Base-by-base conservation (phyloP, 768 basidiomycete species). In the Trametes gibbosa region DNA sequence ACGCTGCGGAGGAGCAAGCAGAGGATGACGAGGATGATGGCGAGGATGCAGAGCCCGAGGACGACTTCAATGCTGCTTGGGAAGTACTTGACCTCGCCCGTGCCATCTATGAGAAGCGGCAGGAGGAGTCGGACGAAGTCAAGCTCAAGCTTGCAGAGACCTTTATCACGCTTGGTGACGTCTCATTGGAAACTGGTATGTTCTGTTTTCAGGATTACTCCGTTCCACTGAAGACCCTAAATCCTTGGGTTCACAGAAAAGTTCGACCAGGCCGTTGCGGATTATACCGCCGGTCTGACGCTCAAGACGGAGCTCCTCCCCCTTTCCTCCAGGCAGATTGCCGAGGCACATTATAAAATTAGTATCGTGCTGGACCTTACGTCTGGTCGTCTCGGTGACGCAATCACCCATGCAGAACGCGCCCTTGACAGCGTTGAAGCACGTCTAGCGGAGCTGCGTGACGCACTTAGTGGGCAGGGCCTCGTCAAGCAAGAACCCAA, bases 61-160 rank as follows among this genome's bases (percentile, higher is more conserved):
- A 99, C 65, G 97, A 98, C 68, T 97, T 97, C 72, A 97, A 96
- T 64, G 93, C 92, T 24, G 94, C 97, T 13, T 99, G 96, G 95
- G 92, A 97, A 69, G 88, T 96, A 2, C 79, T 99, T n/a, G 97
- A 99, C 65, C 84, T 96, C 56, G 95, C 96, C 21, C 81, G 95
- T 40, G 84, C 87, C 12, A 87, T 96, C 59, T 95, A 92, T 67
- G 84, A 86, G 63, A 89, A 88, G 71, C 80, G 81, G 61, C 76
- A 77, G 62, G 76, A 79, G 9, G 82, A 80, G 25, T 79, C 82
- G 42, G 86, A 89, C 14, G 80, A 82, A 54, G 72, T 83, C 35
- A 86, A 82, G 68, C 80, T 96, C 53, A 92, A 90, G 75, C 79
- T 96, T 50, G 96, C 96, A 3, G 95, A 98, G 62, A 91, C 89